phyloP scores from a whole-genome alignment of 2,329 filamentous ascomycete genomes.

The Achaetomium macrosporum region DNA sequence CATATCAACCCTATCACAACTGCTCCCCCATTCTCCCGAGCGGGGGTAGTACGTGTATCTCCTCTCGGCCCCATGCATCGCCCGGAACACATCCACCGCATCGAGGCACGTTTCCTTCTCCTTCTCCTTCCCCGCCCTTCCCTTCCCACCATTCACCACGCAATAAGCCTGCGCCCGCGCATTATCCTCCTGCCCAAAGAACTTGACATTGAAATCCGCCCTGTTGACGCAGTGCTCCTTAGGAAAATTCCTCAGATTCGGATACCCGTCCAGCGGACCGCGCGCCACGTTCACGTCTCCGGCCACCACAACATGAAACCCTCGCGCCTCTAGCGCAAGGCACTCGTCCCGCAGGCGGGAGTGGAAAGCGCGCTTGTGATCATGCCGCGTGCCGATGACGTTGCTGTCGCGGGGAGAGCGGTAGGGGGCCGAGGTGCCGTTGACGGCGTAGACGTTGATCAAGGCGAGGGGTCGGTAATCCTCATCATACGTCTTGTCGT shows the following conservation, averaged over 20 bases:
- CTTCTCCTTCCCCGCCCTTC: slow-evolving; percentile 2
- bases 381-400: slow-evolving; percentile 42
- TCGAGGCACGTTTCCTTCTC: slow-evolving; percentile 28
- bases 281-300: slow-evolving; percentile 49
- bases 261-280: slow-evolving; percentile 33
- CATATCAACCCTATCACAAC: slow-evolving; percentile 49
- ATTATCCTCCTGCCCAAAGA: slow-evolving; percentile 33
- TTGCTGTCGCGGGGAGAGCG: slow-evolving; percentile 37
- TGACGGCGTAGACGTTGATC: slow-evolving; percentile 49
- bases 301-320: slow-evolving; percentile 41
- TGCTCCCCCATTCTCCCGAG: slow-evolving; percentile 39
- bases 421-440: slow-evolving; percentile 44
- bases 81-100: slow-evolving; percentile 43
- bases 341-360: slow-evolving; percentile 39
- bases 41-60: slow-evolving; percentile 47
- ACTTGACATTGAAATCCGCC: slow-evolving; percentile 43
- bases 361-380: slow-evolving; percentile 46
- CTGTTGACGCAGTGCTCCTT: slow-evolving; percentile 45
- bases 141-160: neutral
- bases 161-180: slow-evolving; percentile 13
- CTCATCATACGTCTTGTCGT: neutral
- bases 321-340: slow-evolving; percentile 33
- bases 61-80: slow-evolving; percentile 35
- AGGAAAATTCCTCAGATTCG: slow-evolving; percentile 40
- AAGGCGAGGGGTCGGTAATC: slow-evolving; percentile 32